These are phyloP conservation scores for Abrus precatorius DNA, from an alignment of 306 rosid genomes.

Conservation along the genomic window DNA sequence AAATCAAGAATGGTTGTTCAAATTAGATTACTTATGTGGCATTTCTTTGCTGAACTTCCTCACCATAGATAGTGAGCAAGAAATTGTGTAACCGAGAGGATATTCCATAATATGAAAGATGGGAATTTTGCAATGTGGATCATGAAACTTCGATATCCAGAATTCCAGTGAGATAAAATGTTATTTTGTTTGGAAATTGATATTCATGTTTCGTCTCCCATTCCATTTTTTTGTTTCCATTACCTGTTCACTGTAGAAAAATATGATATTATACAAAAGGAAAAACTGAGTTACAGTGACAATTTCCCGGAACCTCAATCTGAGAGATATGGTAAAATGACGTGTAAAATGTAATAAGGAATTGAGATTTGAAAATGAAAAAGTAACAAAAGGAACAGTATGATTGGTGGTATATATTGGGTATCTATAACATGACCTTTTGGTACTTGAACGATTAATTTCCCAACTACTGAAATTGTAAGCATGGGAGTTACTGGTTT, in stretches of 20 bases:
- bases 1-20: constrained; percentile 24
- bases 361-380: background rate
- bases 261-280: background rate
- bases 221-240: constrained; percentile 7
- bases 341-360: background rate
- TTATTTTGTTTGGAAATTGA: background rate
- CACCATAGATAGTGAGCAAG: constrained; percentile 14
- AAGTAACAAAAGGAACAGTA: background rate
- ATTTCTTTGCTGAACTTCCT: constrained; percentile 7
- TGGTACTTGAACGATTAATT: constrained; percentile 25
- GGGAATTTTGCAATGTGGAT: background rate
- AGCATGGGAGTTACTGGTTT: constrained; percentile 8
- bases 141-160: background rate
- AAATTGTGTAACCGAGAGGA: constrained; percentile 13
- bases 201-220: background rate
- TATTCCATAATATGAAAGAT: constrained; percentile 10
- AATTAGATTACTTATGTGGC: background rate
- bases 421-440: constrained; percentile 11
- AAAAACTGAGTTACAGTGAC: background rate
- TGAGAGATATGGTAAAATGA: background rate
- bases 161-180: background rate
- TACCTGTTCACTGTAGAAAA: background rate
- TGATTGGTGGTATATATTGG: constrained; percentile 14
- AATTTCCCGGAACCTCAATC: background rate
- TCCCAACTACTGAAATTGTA: constrained; percentile 18